Evolutionary conservation across 345 rosid species (phyloP), one percentile per base, ranked within the genome.

Genomic region (Xanthoceras sorbifolium): DNA sequence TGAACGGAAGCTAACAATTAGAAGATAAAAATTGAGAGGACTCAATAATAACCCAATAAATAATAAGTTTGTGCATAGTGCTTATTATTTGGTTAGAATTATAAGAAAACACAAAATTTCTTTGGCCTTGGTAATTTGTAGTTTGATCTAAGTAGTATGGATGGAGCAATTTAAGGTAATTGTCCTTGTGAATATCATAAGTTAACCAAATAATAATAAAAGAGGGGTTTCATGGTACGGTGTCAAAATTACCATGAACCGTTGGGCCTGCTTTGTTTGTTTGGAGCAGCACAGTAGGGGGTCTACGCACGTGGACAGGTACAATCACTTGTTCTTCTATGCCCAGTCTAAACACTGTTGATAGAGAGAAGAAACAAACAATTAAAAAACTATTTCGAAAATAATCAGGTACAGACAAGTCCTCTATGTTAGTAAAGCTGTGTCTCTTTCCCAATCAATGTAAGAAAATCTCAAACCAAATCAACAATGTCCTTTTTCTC

Each of bases 231-330:
- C 36, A 68, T 40, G 42, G 79, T 73, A 71, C 78, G 77, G 60
- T 42, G 40, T 17, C 40, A 54, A 68, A 65, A 63, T 62, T 54
- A 68, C 57, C 78, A 78, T 67, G 80, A 80, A 84, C 84, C 86
- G 86, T 82, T 82, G 83, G 85, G 76, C 62, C 80, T 84, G 86
- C 80, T 65, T 55, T 76, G 74, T 55, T 79, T 44, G 67, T 55
- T 76, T 77, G 86, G 17, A 85, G 61, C 86, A 78, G 79, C 81
- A 79, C 44, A 31, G 74, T 15, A 46, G 1, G 71, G 85, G 84
- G 87, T 85, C 84, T 82, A 80, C 87, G 84, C 87, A 85, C 85
- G 87, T 85, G 85, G 85, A 72, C 77, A 25, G 73, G 78, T 72
- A 75, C 84, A 76, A 23, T 80, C 81, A 78, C 82, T 78, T 70